Conservation (phyloP, 345 rosid species). For the Passiflora organensis region DNA sequence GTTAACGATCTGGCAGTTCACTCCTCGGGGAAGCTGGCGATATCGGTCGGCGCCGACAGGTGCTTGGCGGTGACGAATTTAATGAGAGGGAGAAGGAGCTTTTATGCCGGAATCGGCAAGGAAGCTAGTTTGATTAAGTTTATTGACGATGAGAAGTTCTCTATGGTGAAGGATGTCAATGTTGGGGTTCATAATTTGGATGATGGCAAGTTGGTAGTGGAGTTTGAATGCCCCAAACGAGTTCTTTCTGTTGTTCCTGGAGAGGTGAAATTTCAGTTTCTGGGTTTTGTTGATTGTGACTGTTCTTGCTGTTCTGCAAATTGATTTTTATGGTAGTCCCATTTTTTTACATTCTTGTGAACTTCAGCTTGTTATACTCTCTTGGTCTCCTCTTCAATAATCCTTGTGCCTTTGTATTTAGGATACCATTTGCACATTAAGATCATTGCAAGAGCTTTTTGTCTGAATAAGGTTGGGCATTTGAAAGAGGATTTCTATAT, state of each 20-base stretch:
- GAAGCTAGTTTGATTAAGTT: conserved; percentile 65
- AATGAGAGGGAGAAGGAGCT: conserved; percentile 83
- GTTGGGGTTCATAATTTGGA: conserved; percentile 75
- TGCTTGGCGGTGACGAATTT: conserved; percentile 83
- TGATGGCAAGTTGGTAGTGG: conserved; percentile 68
- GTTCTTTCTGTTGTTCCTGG: conserved; percentile 79
- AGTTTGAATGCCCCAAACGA: conserved; percentile 55
- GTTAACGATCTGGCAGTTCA: conserved; percentile 73
- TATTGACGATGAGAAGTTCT: conserved; percentile 62
- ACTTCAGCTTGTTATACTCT: too few species aligned
- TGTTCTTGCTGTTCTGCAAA: background rate
- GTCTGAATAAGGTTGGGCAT: too few species aligned
- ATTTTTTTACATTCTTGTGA: too few species aligned
- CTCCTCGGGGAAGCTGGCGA: conserved; percentile 76
- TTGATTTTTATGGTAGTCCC: background rate
- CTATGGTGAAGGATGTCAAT: conserved; percentile 57
- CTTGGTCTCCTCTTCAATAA: too few species aligned
- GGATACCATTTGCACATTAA: too few species aligned
- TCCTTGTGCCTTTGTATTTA: too few species aligned
- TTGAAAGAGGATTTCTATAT: too few species aligned
- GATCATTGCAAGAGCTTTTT: too few species aligned
- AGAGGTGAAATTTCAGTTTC: conserved; percentile 41
- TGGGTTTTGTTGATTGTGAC: background rate
- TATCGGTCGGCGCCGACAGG: conserved; percentile 75
- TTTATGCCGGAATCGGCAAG: conserved; percentile 60